Percentiles rank a stretch among this genome's conserved stretches.
Evolutionary conservation across 1,284 basidiomycete species (phyloP).

Genomic region (Apiotrichum domesticum): DNA sequence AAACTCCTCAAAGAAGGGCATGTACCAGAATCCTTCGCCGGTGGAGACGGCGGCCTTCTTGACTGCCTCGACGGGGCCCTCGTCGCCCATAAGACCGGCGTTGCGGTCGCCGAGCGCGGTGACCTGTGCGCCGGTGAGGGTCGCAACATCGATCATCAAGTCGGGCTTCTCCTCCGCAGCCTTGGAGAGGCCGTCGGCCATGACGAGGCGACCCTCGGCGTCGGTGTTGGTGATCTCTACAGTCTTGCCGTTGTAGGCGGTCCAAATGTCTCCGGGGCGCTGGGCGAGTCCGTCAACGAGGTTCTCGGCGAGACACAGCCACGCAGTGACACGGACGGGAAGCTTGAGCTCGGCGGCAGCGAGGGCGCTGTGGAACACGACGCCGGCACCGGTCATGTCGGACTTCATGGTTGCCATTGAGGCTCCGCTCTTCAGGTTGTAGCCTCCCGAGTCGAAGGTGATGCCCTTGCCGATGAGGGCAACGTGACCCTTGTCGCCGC

Average conservation of each 20-base stretch:
- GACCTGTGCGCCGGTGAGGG: slow-evolving; percentile 16
- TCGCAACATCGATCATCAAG: slow-evolving; percentile 13
- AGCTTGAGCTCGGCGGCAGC: slow-evolving; percentile 12
- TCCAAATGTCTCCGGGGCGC: slow-evolving; percentile 7
- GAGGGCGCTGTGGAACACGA: slow-evolving; percentile 7
- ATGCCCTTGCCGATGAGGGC: slow-evolving; percentile 13
- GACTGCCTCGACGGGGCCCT: slow-evolving; percentile 12
- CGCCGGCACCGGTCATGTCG: slow-evolving; percentile 11
- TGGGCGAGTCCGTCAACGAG: slow-evolving; percentile 2
- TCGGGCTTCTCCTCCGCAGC: slow-evolving; percentile 6
- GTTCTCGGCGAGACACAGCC: slow-evolving; percentile 14
- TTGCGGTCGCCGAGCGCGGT: slow-evolving; percentile 16
- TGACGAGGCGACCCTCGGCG: slow-evolving; percentile 13
- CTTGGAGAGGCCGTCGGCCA: slow-evolving; percentile 9
- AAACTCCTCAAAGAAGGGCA: slow-evolving; percentile 19
- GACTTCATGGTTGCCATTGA: slow-evolving; percentile 10
- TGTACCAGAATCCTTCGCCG: slow-evolving; percentile 17
- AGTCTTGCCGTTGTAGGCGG: slow-evolving; percentile 8
- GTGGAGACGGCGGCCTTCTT: slow-evolving; percentile 1
- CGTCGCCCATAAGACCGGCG: slow-evolving; percentile 19
- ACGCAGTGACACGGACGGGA: slow-evolving; percentile 7
- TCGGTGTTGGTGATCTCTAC: slow-evolving; percentile 12
- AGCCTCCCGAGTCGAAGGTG: slow-evolving; percentile 11
- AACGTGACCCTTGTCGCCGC: slow-evolving; percentile 4
- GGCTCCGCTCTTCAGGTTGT: slow-evolving; percentile 4